Evolutionary conservation across 768 basidiomycete species (phyloP), one percentile per base, ranked within the genome.

Genomic region (Termitomyces sp.): DNA sequence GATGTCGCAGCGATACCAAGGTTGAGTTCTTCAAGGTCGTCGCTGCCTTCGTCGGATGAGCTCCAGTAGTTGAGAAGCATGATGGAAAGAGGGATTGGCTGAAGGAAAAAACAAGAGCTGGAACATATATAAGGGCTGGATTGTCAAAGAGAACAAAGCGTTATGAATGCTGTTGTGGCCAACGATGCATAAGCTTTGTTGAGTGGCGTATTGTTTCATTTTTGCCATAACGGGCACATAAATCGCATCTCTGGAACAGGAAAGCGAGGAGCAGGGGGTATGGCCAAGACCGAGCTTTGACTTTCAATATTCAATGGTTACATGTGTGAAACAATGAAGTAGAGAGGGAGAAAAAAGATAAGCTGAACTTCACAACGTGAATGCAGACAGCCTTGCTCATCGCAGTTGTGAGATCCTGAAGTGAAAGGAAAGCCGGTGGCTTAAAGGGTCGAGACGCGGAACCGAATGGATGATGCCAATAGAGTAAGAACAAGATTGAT

Each of bases 1-100:
- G 26, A n/a, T n/a, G 26, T n/a, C 30, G 38, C 28, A 40, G 30
- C 10, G 4, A 41, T 41, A 3, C 26, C 18, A 53, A 53, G 26
- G 10, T 9, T n/a, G 12, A 54, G 28, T n/a, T 30, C 28, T 18
- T 40, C 52, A 8, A 54, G 53, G 18, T 43, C 28, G 12, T 32
- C 20, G 26, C 18, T 6, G 2, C 53, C n/a, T 32, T 54, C 28
- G 53, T 54, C n/a, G 10, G 38, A 28, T 32, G 5, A 1, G 28
- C 40, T 20, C 53, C 53, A 54, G 28, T 54, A 54, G 38, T 20
- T 54, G 12, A 54, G 53, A 43, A 43, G 18, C 53, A 54, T 54
- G 18, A 13, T n/a, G 2, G 10, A n/a, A 28, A n/a, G 23, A 16
- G 36, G 3, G 5, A 18, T 30, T 9, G 52, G 23, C 8, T 10